phyloP scores from a whole-genome alignment of 345 rosid genomes.

The Psidium guajava region DNA sequence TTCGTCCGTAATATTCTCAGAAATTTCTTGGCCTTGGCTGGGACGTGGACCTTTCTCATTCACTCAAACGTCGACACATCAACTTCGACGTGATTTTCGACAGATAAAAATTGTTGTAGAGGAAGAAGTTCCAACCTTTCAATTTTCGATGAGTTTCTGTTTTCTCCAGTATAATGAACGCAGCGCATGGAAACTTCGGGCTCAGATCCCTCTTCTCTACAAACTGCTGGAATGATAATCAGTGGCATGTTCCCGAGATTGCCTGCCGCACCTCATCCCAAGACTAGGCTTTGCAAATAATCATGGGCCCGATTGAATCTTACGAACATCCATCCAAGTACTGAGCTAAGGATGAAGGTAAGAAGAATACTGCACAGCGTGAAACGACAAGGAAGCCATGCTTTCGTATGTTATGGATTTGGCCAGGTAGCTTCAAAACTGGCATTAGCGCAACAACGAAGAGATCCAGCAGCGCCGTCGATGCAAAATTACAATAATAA shows the following conservation, averaged over 20 bases:
- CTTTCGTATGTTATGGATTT: slow-evolving; percentile 20
- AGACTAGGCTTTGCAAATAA: slow-evolving; percentile 27
- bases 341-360: slow-evolving; percentile 20
- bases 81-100: not conserved
- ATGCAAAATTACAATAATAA: too few relatives aligned
- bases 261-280: slow-evolving; percentile 46
- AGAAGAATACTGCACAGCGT: slow-evolving; percentile 34
- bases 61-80: not conserved
- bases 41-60: slow-evolving; percentile 1
- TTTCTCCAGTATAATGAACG: not conserved
- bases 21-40: slow-evolving; percentile 3
- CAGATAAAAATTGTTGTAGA: not conserved
- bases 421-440: slow-evolving; percentile 24
- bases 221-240: slow-evolving; percentile 27
- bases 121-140: slow-evolving; percentile 11
- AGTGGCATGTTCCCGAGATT: slow-evolving; percentile 26
- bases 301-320: slow-evolving; percentile 21
- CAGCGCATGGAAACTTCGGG: not conserved
- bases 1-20: not conserved
- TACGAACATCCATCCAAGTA: slow-evolving; percentile 25
- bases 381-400: slow-evolving; percentile 29
- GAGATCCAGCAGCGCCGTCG: slow-evolving; percentile 14
- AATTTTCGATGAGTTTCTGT: not conserved
- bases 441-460: slow-evolving; percentile 22
- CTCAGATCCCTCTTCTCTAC: slow-evolving; percentile 15